Evolutionary conservation across 2,329 filamentous ascomycete genomes (phyloP).

Genomic region (Fusarium concolor): DNA sequence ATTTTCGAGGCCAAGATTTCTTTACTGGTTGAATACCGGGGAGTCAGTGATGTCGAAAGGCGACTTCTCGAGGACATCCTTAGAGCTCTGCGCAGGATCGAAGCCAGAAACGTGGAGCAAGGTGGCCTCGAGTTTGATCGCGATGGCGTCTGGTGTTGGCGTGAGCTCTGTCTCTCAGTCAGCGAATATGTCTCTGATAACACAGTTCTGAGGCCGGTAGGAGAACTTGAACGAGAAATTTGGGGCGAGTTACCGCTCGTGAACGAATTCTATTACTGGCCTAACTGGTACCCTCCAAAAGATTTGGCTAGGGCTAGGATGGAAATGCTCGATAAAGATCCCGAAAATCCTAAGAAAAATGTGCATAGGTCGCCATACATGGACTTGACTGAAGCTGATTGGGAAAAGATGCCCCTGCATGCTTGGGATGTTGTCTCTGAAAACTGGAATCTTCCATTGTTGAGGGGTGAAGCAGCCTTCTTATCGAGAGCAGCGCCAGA

Average conservation of each 20-base stretch:
- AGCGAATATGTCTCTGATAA: neutral
- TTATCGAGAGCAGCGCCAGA: no score
- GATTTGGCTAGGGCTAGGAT: neutral
- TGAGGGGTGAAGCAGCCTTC: no score
- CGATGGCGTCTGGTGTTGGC: constrained; percentile 3
- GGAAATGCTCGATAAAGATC: neutral
- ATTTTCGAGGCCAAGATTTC: constrained; percentile 8
- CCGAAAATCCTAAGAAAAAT: neutral
- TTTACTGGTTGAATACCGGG: neutral
- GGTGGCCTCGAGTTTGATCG: neutral
- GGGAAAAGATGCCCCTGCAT: neutral
- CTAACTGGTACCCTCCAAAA: neutral
- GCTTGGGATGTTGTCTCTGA: neutral
- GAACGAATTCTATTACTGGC: neutral
- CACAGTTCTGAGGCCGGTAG: neutral
- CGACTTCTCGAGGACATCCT: neutral
- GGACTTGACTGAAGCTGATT: rapidly evolving
- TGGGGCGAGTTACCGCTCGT: neutral
- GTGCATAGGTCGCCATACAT: neutral
- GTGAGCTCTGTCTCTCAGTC: neutral
- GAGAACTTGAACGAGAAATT: no score
- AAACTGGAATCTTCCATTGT: no score
- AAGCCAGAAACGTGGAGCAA: neutral
- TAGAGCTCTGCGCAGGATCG: neutral
- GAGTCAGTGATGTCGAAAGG: neutral